phyloP scores from a whole-genome alignment of 2,329 filamentous ascomycete genomes.

The Periconia digitata region DNA sequence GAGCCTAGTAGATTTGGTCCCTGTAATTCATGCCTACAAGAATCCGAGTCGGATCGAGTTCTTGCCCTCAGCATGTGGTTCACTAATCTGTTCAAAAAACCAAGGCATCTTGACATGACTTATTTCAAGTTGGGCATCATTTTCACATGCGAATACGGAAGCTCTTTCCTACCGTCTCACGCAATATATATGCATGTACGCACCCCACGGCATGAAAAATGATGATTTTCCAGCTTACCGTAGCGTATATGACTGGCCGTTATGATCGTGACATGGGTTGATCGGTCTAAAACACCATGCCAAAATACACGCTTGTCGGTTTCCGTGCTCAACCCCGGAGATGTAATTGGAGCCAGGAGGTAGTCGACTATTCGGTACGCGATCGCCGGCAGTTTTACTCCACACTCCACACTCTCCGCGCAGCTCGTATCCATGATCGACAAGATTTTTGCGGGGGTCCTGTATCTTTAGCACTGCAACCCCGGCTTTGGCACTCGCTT shows the following conservation, averaged over 20 bases:
- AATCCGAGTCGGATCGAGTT: too few species aligned
- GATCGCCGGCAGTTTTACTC: not conserved
- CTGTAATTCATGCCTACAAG: too few species aligned
- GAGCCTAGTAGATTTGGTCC: too few species aligned
- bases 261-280: not conserved
- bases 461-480: not conserved
- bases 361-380: not conserved
- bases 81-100: too few species aligned
- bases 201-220: not conserved
- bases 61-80: too few species aligned
- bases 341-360: not conserved
- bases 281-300: not conserved
- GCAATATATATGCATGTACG: not conserved
- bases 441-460: not conserved
- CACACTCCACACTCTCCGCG: not conserved
- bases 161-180: not conserved
- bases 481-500: conserved; percentile 1
- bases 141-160: not conserved
- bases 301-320: not conserved
- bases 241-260: not conserved
- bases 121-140: not conserved
- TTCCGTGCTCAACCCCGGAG: not conserved
- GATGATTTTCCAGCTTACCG: not conserved
- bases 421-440: not conserved
- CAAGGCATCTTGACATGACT: too few species aligned